Evolutionary conservation across 2,329 filamentous ascomycete species (phyloP), one percentile per base, ranked within the genome.

Genomic region (Claviceps paspali): DNA sequence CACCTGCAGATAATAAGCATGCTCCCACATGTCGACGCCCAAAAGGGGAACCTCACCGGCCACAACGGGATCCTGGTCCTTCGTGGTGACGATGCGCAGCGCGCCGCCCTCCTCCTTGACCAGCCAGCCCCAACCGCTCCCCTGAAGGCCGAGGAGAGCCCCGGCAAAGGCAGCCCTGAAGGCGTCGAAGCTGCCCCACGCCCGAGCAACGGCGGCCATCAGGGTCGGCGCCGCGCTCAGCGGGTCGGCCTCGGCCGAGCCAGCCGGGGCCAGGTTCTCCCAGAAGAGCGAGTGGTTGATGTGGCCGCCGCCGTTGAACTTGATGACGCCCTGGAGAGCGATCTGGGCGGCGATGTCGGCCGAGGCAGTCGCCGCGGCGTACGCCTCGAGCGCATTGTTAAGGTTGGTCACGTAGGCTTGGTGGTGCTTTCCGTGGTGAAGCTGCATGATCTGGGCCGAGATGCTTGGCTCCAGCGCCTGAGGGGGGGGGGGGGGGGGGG

Each of bases 201-300:
- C 71, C 38, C 63, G 59, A 35, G 63, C 57, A 47, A 92, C 79
- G 7, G 76, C 76, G 1, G 65, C 63, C 7, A 65, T 47, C 5
- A 92, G 64, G 15, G 63, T 61, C n/a, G n/a, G n/a, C 0, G 75
- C 73, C 1, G 63, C 56, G 11, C 10, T 24, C 4, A 67, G 60
- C 3, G 69, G 56, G 33, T 72, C 63, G 2, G 81, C 68, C 6
- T 77, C 72, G 0, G 65, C 45, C 2, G 69, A 75, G 14, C 61
- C 64, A 0, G 74, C 60, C 0, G 82, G 81, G 0, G 73, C 60
- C 14, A 92, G 69, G 57, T 85, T 87, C 61, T 82, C 76, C 86
- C 86, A 95, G 68, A 94, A 94, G 26, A 94, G 74, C 0, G 76
- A 78, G 67, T 94, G 87, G 65, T 95, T 95, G 61, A 92, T 79